These are phyloP conservation scores for Kurtzmaniella quercitrusa DNA, from an alignment of 1,139 yeast species.

Conservation along the genomic window DNA sequence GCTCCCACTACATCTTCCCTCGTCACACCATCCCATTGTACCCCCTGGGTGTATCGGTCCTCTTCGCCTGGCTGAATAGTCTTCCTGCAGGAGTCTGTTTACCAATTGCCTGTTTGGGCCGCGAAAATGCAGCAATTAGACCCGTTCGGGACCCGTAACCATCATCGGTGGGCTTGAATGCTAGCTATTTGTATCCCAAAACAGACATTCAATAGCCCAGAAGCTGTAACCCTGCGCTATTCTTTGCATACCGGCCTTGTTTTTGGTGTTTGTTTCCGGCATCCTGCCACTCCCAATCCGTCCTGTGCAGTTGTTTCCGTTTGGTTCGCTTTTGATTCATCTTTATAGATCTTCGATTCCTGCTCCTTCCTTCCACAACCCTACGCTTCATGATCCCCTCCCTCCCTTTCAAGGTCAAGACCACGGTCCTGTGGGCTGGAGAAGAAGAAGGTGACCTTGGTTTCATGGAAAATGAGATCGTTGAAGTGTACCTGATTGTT, in stretches of 20 bases:
- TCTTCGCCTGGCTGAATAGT: not conserved
- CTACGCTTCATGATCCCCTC: constrained; percentile 17
- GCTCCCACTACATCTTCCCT: too few relatives aligned
- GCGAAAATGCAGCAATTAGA: not conserved
- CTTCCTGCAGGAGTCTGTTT: not conserved
- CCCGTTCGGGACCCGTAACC: not conserved
- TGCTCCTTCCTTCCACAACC: too few relatives aligned
- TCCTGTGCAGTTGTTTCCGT: not conserved
- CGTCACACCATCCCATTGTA: not conserved
- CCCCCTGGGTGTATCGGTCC: not conserved
- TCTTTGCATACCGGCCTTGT: not conserved
- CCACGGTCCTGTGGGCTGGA: constrained; percentile 87
- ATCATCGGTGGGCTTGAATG: not conserved
- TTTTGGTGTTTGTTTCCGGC: not conserved
- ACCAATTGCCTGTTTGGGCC: constrained; percentile 1
- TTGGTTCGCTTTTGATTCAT: not conserved
- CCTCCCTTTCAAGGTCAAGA: constrained; percentile 70
- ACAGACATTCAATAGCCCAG: not conserved
- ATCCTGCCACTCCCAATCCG: not conserved
- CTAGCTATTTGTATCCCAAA: not conserved
- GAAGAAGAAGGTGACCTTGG: constrained; percentile 87
- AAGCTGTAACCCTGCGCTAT: not conserved
- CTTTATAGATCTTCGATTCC: not conserved
- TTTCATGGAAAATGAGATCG: constrained; percentile 86
- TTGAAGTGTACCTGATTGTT: constrained; percentile 74